Evolutionary conservation across 1,139 yeast species (phyloP).

Genomic region (Blastobotrys capitulatus): DNA sequence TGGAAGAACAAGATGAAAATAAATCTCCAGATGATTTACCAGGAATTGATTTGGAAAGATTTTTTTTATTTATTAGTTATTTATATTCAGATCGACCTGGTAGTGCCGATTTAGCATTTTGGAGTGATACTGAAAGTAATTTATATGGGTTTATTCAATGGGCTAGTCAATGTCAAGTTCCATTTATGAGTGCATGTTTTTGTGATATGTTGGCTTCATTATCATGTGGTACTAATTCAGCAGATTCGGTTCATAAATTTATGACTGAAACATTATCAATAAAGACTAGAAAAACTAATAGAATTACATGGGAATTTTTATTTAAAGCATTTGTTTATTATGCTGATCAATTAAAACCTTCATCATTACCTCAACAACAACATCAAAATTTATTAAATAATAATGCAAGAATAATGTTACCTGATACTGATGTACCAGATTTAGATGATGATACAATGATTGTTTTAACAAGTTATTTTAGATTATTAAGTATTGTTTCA

Average conservation of each 20-base stretch:
- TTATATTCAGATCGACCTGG: slow-evolving; percentile 59
- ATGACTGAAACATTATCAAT: slow-evolving; percentile 19
- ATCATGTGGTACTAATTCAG: slow-evolving; percentile 53
- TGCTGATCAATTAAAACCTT: slow-evolving; percentile 41
- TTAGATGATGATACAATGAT: slow-evolving; percentile 79
- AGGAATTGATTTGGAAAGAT: slow-evolving; percentile 81
- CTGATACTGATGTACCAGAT: slow-evolving; percentile 37
- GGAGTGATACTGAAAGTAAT: slow-evolving; percentile 63
- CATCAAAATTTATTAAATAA: slow-evolving; percentile 10
- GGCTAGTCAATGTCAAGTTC: slow-evolving; percentile 82
- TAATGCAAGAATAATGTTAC: slow-evolving; percentile 19
- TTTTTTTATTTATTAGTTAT: slow-evolving; percentile 71
- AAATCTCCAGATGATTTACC: slow-evolving; percentile 37
- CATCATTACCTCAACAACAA: slow-evolving; percentile 6
- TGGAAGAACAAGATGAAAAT: slow-evolving; percentile 26
- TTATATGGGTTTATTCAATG: slow-evolving; percentile 76
- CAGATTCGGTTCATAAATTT: slow-evolving; percentile 43
- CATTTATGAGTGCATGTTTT: slow-evolving; percentile 77
- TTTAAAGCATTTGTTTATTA: slow-evolving; percentile 54
- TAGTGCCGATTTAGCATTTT: slow-evolving; percentile 50
- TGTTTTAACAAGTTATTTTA: slow-evolving; percentile 66
- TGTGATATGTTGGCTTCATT: slow-evolving; percentile 74
- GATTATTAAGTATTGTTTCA: slow-evolving; percentile 48
- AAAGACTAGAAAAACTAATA: slow-evolving; percentile 10
- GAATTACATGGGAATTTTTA: slow-evolving; percentile 50